These are phyloP conservation scores for Exutisphaerella laricina DNA, from an alignment of 2,329 filamentous ascomycete species.

Conservation along the genomic window DNA sequence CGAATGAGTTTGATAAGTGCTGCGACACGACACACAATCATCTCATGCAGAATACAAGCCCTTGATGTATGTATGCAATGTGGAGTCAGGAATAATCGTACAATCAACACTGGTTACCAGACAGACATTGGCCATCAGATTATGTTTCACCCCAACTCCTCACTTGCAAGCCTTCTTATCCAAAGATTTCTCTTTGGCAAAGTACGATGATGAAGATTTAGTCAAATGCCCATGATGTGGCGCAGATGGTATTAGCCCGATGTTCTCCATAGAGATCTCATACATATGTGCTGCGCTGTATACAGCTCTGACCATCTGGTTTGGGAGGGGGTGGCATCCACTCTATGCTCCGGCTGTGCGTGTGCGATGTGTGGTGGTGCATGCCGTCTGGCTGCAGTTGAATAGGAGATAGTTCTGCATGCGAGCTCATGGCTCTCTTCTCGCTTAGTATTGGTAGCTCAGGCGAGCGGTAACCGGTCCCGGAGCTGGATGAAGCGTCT, in stretches of 20 bases:
- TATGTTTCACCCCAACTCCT: neutral
- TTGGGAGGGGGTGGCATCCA: conserved; percentile 4
- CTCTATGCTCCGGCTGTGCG: neutral
- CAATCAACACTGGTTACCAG: neutral
- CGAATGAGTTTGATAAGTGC: no score
- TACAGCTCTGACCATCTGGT: neutral
- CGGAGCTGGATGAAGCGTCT: conserved; percentile 8
- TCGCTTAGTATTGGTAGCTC: neutral
- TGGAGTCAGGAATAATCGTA: no score
- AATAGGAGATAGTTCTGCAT: neutral
- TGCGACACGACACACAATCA: no score
- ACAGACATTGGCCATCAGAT: neutral
- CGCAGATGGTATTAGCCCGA: neutral
- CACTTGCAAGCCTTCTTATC: neutral
- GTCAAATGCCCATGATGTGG: neutral
- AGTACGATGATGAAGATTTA: neutral
- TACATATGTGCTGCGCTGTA: neutral
- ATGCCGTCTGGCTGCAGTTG: neutral
- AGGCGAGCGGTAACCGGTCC: conserved; percentile 9
- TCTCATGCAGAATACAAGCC: no score
- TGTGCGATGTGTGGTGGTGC: neutral
- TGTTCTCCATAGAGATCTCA: neutral
- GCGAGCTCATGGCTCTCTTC: neutral
- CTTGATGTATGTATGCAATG: no score
- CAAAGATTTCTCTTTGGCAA: neutral